Evolutionary conservation across 768 basidiomycete genomes (phyloP), one percentile per base, ranked within the genome.

Genomic region (Gyrodon lividus): DNA sequence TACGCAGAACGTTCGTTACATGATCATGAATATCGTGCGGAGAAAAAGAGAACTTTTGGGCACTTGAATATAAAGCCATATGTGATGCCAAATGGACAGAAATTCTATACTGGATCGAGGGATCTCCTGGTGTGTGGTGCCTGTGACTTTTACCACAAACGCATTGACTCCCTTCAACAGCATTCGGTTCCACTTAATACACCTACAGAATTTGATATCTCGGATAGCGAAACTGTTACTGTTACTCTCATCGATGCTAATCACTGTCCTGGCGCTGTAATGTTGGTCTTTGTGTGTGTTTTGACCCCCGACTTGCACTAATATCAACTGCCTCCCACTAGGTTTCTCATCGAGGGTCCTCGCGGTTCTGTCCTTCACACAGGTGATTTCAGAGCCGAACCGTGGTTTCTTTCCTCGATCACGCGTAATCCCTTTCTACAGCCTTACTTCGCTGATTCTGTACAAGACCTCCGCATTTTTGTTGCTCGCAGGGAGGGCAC

Each of bases 191-290:
- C 82, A 0, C 61, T 89, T 46, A 76, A 92, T 51, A 77, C 76
- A 3, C 90, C 92, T 0, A 87, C 82, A 0, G 51, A 64, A 28
- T 74, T 86, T 26, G 80, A 84, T 31, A 65, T 95, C 16, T 78
- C 75, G 4, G 70, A 77, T 20, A 71, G 72, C 7, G 80, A 85
- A 58, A 67, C 64, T 4, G 86, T 96, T 9, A 83, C 77, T 0
- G 77, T 97, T 50, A 95, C 92, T 0, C 76, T 89, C 9, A 68
- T 97, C 7, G 90, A 95, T 61, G 95, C 95, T 0, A 97, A 97
- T 62, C 95, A 98, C 66, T 97, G 94, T 64, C 95, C 92, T 10
- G 95, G 95, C 0, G 87, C 93, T 0, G 86, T 92, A 37, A 96
- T 98, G 94, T 93, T 61, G 23, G 83, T 70, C 24, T 17, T 17